Evolutionary conservation across 495 filamentous ascomycete species (phyloP).

Genomic region (Lindgomyces ingoldianus): DNA sequence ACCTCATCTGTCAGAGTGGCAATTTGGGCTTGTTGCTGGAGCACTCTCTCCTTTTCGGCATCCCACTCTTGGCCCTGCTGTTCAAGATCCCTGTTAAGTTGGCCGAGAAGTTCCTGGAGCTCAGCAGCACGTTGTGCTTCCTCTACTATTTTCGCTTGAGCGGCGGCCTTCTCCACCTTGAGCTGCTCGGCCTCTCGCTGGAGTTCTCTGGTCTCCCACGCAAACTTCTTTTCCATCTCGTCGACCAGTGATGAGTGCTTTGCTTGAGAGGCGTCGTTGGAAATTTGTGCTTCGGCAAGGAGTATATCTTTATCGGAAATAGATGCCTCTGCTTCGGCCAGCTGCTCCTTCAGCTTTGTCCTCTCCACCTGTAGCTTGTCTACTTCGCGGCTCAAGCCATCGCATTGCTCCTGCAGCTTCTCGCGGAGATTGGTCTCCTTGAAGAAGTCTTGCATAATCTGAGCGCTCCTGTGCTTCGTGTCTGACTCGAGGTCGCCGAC

Average conservation of each 20-base stretch:
- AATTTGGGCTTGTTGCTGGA: constrained; percentile 25
- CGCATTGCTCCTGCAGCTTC: constrained; percentile 26
- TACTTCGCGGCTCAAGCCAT: constrained; percentile 22
- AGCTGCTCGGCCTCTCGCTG: constrained; percentile 25
- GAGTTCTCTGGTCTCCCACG: constrained; percentile 20
- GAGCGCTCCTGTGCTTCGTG: constrained; percentile 14
- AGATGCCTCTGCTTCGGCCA: constrained; percentile 26
- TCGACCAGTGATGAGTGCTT: constrained; percentile 16
- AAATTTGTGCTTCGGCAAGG: constrained; percentile 8
- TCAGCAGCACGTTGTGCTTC: constrained; percentile 31
- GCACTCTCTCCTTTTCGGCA: constrained; percentile 29
- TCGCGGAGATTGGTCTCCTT: constrained; percentile 34
- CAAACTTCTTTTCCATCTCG: constrained; percentile 31
- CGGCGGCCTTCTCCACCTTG: constrained; percentile 27
- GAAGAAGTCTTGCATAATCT: constrained; percentile 38
- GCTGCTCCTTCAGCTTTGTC: constrained; percentile 26
- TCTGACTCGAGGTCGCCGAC: constrained; percentile 27
- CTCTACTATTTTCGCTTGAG: constrained; percentile 32
- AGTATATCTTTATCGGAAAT: constrained; percentile 26
- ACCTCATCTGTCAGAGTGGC: constrained; percentile 12
- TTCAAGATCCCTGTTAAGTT: constrained; percentile 32
- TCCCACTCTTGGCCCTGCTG: constrained; percentile 29
- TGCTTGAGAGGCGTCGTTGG: not conserved
- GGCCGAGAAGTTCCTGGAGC: constrained; percentile 29
- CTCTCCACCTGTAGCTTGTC: constrained; percentile 29